phyloP scores from a whole-genome alignment of 1,284 basidiomycete species.

The Cryptococcus neoformans region DNA sequence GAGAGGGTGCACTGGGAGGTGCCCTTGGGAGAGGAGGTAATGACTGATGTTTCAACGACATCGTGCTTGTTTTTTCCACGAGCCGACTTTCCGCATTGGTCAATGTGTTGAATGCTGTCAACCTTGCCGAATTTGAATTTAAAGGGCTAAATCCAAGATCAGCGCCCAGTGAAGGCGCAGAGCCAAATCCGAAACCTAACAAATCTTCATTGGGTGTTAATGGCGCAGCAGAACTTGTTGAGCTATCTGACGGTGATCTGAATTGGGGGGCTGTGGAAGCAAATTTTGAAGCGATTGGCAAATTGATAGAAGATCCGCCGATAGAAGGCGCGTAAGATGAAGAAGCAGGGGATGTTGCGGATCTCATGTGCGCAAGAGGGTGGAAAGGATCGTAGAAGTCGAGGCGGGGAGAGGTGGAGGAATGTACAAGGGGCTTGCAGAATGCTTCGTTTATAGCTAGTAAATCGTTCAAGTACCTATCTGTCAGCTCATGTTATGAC shows the following conservation, averaged over 20 bases:
- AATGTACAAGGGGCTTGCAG: slow-evolving; percentile 82
- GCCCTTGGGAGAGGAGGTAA: slow-evolving; percentile 64
- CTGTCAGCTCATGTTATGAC: slow-evolving; percentile 3
- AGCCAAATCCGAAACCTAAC: background rate
- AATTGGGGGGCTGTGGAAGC: slow-evolving; percentile 54
- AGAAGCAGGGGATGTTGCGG: slow-evolving; percentile 13
- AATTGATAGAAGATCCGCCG: slow-evolving; percentile 64
- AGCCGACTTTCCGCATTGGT: slow-evolving; percentile 26
- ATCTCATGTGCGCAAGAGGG: slow-evolving; percentile 24
- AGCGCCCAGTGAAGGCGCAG: background rate
- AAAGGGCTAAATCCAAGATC: background rate
- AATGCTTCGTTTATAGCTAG: slow-evolving; percentile 90
- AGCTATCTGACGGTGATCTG: slow-evolving; percentile 12
- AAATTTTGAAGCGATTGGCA: slow-evolving; percentile 90
- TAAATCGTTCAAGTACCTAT: slow-evolving; percentile 89
- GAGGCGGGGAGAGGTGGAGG: slow-evolving; percentile 53
- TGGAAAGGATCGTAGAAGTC: slow-evolving; percentile 51
- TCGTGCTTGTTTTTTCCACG: slow-evolving; percentile 11
- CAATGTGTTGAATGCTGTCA: slow-evolving; percentile 32
- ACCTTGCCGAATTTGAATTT: slow-evolving; percentile 7
- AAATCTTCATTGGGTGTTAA: slow-evolving; percentile 11
- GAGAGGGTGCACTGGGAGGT: background rate
- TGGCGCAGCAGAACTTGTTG: slow-evolving; percentile 9
- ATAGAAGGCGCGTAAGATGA: slow-evolving; percentile 5
- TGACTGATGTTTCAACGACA: slow-evolving; percentile 58